Percentiles rank a stretch among this genome's conserved stretches.
These are phyloP conservation scores for Chaetothyriales sp. DNA, from an alignment of 2,329 filamentous ascomycete genomes.

Conservation along the genomic window DNA sequence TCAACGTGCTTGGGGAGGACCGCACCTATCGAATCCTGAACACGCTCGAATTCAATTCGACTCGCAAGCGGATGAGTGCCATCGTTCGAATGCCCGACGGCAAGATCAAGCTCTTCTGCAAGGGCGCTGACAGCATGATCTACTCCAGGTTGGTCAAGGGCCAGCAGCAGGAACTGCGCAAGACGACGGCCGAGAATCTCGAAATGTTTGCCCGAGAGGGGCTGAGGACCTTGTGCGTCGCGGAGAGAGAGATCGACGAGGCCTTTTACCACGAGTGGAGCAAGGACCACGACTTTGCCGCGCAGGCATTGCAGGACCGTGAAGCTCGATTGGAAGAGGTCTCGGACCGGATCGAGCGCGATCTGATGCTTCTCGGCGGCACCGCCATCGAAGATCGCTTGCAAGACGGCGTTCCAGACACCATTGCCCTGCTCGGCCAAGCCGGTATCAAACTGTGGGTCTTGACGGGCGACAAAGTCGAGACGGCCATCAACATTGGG, in stretches of 20 bases:
- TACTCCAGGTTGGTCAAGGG: constrained; percentile 79
- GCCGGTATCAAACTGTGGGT: constrained; percentile 99
- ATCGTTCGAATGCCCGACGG: constrained; percentile 91
- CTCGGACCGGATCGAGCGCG: constrained; percentile 79
- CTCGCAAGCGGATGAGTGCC: constrained; percentile 92
- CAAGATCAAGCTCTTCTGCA: constrained; percentile 83
- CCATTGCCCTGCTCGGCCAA: constrained; percentile 76
- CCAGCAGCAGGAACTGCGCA: constrained; percentile 71
- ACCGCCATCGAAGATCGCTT: constrained; percentile 95
- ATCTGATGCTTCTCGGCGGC: constrained; percentile 75
- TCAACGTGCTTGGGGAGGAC: constrained; percentile 81
- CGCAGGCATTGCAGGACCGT: constrained; percentile 67
- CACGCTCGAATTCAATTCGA: constrained; percentile 94
- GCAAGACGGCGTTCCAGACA: constrained; percentile 92
- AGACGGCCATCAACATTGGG: constrained; percentile 98
- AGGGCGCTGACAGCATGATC: constrained; percentile 93
- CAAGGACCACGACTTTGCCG: constrained; percentile 73
- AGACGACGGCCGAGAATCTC: constrained; percentile 77
- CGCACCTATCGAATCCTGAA: constrained; percentile 77
- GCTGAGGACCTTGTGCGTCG: constrained; percentile 86
- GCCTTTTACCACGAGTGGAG: constrained; percentile 77
- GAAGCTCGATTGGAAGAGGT: constrained; percentile 89
- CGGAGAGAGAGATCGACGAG: constrained; percentile 65
- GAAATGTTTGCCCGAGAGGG: constrained; percentile 96
- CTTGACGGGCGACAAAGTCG: constrained; percentile 93